Conservation (phyloP, 2,329 filamentous ascomycete species). For the Ascochyta lentis region DNA sequence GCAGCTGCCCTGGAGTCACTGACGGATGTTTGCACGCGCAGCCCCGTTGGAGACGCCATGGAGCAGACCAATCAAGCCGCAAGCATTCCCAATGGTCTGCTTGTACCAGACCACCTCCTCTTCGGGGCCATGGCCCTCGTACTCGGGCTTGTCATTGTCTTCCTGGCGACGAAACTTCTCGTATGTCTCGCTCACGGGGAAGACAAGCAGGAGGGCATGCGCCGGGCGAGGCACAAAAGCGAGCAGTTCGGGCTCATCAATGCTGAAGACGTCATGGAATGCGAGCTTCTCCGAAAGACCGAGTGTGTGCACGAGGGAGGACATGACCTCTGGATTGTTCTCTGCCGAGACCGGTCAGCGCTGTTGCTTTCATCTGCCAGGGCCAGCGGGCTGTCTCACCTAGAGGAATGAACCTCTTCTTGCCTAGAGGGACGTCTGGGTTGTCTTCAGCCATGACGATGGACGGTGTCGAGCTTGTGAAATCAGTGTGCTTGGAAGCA, state of each 20-base stretch:
- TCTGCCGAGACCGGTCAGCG: slow-evolving; percentile 49
- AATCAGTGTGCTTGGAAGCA: neutral
- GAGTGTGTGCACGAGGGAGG: slow-evolving; percentile 79
- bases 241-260: slow-evolving; percentile 84
- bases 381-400: slow-evolving; percentile 29
- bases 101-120: slow-evolving; percentile 93
- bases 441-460: slow-evolving; percentile 39
- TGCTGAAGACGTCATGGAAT: slow-evolving; percentile 91
- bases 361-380: neutral
- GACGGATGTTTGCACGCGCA: slow-evolving; percentile 57
- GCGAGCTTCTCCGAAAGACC: slow-evolving; percentile 79
- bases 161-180: slow-evolving; percentile 77
- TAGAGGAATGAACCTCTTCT: slow-evolving; percentile 49
- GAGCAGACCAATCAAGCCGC: slow-evolving; percentile 87
- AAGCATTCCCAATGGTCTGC: slow-evolving; percentile 95
- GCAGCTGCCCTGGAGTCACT: slow-evolving; percentile 9
- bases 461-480: neutral
- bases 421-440: slow-evolving; percentile 39
- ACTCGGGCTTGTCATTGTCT: slow-evolving; percentile 69
- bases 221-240: slow-evolving; percentile 88
- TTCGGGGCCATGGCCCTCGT: slow-evolving; percentile 68
- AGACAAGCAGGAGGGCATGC: slow-evolving; percentile 87
- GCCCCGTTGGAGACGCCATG: slow-evolving; percentile 84
- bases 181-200: slow-evolving; percentile 82
- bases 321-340: slow-evolving; percentile 92